Evolutionary conservation across 768 basidiomycete species (phyloP).

Genomic region (Kwoniella dendrophila): DNA sequence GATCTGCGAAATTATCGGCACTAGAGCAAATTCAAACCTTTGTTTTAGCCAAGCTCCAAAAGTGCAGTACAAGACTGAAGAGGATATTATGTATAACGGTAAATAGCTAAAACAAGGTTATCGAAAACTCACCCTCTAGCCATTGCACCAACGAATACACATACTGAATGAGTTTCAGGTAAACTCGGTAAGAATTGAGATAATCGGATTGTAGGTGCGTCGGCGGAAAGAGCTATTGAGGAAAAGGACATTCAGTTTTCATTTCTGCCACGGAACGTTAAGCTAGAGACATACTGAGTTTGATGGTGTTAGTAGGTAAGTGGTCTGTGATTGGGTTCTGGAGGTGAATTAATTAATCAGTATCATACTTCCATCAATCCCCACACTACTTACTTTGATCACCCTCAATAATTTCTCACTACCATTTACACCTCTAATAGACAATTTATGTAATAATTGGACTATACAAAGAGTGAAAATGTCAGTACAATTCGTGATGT

Average conservation of each 20-base stretch:
- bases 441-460: conserved; percentile 93
- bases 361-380: neutral
- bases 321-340: conserved; percentile 95
- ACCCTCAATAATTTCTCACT: conserved; percentile 96
- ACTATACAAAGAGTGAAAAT: conserved; percentile 60
- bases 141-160: conserved; percentile 98
- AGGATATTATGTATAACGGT: too few relatives aligned
- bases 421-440: conserved; percentile 92
- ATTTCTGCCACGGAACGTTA: neutral
- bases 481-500: neutral
- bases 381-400: conserved; percentile 69
- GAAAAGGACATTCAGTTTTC: neutral
- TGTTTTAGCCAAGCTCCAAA: too few relatives aligned
- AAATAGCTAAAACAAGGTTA: neutral
- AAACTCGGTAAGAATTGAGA: conserved; percentile 82
- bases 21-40: too few relatives aligned
- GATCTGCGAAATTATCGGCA: conserved; percentile 94
- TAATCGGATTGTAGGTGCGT: conserved; percentile 77
- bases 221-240: conserved; percentile 78
- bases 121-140: conserved; percentile 67
- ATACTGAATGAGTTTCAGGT: conserved; percentile 83
- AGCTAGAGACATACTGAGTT: conserved; percentile 71
- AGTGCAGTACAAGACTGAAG: neutral
- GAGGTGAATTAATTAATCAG: neutral
- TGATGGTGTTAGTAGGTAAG: conserved; percentile 90